Conservation (phyloP, 1,139 yeast genomes). For the Tardiomyces depauwii region DNA sequence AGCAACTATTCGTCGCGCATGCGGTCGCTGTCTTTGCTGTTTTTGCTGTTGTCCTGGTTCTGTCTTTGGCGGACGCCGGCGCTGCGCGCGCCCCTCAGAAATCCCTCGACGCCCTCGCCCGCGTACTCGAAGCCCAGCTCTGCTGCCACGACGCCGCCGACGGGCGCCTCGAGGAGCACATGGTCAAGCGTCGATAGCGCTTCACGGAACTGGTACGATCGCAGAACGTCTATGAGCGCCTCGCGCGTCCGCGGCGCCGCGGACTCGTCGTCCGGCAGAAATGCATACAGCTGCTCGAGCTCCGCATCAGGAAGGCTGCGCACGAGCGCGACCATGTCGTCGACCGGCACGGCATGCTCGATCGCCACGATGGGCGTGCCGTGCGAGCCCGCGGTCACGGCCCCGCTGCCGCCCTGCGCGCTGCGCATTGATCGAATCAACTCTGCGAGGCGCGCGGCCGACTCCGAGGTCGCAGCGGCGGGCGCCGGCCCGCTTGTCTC, state of each 20-base stretch:
- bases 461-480: not conserved
- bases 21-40: not conserved
- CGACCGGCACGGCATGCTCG: slow-evolving; percentile 33
- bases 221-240: slow-evolving; percentile 36
- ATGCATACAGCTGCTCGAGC: slow-evolving; percentile 29
- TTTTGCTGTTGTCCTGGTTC: not conserved
- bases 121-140: slow-evolving; percentile 40
- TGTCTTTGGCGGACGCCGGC: slow-evolving; percentile 12
- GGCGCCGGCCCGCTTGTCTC: not conserved
- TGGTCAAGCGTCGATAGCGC: slow-evolving; percentile 35
- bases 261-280: slow-evolving; percentile 31
- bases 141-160: slow-evolving; percentile 40
- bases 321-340: slow-evolving; percentile 32
- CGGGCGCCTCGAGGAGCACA: slow-evolving; percentile 31
- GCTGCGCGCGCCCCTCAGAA: slow-evolving; percentile 33
- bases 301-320: slow-evolving; percentile 29
- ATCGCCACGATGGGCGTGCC: slow-evolving; percentile 20
- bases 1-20: not conserved
- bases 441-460: not conserved
- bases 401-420: slow-evolving; percentile 2
- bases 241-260: slow-evolving; percentile 31
- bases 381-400: not conserved
- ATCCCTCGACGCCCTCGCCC: slow-evolving; percentile 51
- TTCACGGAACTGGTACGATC: slow-evolving; percentile 45
- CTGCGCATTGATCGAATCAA: slow-evolving; percentile 5